Evolutionary conservation across 1,284 basidiomycete species (phyloP).

Genomic region (Volvariella surrecta): DNA sequence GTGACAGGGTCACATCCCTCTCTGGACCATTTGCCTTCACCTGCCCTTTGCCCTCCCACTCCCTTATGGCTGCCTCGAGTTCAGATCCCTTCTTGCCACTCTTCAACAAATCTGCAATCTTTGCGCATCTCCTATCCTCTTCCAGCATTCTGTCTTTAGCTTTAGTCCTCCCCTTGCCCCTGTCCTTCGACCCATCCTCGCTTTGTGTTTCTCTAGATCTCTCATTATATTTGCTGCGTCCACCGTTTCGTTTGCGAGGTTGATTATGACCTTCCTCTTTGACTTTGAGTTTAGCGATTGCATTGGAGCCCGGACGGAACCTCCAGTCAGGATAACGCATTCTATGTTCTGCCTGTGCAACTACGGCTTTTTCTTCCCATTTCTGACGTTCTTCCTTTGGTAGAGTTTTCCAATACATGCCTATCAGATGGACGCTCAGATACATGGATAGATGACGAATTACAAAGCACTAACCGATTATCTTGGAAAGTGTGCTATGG

Average conservation of each 20-base stretch:
- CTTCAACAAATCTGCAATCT: constrained; percentile 62
- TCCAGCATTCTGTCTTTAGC: constrained; percentile 14
- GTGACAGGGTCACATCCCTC: neutral
- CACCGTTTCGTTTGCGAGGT: constrained; percentile 25
- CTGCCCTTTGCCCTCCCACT: constrained; percentile 41
- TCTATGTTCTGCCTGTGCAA: constrained; percentile 72
- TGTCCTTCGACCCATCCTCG: constrained; percentile 20
- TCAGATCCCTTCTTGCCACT: constrained; percentile 62
- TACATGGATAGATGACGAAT: constrained; percentile 6
- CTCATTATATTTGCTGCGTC: constrained; percentile 10
- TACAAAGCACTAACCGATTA: constrained; percentile 30
- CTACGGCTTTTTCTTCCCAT: constrained; percentile 70
- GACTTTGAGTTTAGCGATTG: constrained; percentile 33
- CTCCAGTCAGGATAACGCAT: constrained; percentile 71
- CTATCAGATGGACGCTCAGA: constrained; percentile 11
- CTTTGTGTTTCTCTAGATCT: constrained; percentile 21
- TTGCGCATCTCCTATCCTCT: constrained; percentile 45
- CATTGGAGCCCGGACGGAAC: constrained; percentile 56
- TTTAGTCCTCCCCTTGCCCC: constrained; percentile 18
- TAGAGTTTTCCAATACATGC: constrained; percentile 24
- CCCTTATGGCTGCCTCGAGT: constrained; percentile 56
- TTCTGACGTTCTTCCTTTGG: constrained; percentile 45
- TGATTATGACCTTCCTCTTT: constrained; percentile 21
- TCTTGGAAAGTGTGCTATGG: constrained; percentile 66
- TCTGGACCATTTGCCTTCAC: neutral